phyloP scores from a whole-genome alignment of 2,329 filamentous ascomycete species.

The Lithohypha guttulata region DNA sequence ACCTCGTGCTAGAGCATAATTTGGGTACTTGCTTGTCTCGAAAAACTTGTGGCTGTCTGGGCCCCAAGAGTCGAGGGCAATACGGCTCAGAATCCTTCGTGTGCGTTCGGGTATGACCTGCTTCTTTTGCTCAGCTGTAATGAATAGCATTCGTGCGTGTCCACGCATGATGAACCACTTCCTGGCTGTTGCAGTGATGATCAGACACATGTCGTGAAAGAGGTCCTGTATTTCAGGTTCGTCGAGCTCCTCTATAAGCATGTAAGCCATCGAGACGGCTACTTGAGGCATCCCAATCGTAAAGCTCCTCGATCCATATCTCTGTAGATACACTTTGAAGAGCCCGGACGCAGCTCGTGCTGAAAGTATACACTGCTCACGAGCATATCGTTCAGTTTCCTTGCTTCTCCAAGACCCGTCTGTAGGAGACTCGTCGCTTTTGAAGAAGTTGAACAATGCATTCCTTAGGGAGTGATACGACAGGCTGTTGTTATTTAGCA shows the following conservation, averaged over 20 bases:
- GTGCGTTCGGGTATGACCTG: neutral
- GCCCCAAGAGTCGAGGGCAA: neutral
- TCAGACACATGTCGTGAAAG: neutral
- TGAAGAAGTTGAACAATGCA: constrained; percentile 1
- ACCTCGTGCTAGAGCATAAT: neutral
- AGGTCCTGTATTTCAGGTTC: neutral
- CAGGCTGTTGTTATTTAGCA: neutral
- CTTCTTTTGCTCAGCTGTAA: constrained; percentile 1
- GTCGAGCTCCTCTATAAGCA: constrained; percentile 1
- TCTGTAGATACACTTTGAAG: neutral
- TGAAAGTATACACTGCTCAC: neutral
- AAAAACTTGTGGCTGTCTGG: constrained; percentile 1
- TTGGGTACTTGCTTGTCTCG: neutral
- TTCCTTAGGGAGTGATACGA: constrained; percentile 1
- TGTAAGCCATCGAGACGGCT: neutral
- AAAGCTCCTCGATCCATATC: neutral
- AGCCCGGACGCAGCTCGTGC: neutral
- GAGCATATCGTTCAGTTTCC: neutral
- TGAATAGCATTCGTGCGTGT: neutral
- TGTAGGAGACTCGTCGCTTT: neutral
- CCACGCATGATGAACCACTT: constrained; percentile 2
- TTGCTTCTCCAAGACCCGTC: neutral
- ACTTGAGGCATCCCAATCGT: neutral
- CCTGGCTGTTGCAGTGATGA: neutral
- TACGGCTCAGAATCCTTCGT: neutral